These are phyloP conservation scores for Vaccinium macrocarpon DNA, from an alignment of 148 eudicot species.

Conservation along the genomic window DNA sequence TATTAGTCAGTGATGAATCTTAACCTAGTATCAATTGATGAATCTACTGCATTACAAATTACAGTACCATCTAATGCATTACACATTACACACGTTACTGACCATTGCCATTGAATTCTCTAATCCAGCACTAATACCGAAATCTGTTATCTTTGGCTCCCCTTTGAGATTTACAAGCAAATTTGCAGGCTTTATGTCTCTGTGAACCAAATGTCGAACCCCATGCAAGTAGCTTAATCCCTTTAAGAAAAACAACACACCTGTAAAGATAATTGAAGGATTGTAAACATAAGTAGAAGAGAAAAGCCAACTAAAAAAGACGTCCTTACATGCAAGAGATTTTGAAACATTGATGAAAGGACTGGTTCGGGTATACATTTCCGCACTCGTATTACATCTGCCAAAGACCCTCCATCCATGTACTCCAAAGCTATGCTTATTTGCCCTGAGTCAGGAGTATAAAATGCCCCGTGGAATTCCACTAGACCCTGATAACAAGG, in stretches of 20 bases:
- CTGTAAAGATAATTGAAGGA: constrained; percentile 12
- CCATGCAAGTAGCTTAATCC: constrained; percentile 91
- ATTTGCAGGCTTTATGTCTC: constrained; percentile 98
- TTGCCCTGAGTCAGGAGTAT: constrained; percentile 93
- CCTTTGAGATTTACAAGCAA: constrained; percentile 93
- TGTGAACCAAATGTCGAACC: constrained; percentile 80
- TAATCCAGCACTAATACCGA: constrained; percentile 97
- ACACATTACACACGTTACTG: constrained; percentile 10
- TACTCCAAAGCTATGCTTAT: constrained; percentile 96
- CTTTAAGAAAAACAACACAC: constrained; percentile 33
- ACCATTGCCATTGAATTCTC: constrained; percentile 99
- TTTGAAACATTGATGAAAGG: constrained; percentile 74
- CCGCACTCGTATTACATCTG: constrained; percentile 58
- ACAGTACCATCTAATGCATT: not conserved
- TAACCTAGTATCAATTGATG: not conserved
- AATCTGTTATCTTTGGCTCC: constrained; percentile 96
- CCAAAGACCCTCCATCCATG: constrained; percentile 97
- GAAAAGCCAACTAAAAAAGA: not conserved
- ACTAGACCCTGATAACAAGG: constrained; percentile 89
- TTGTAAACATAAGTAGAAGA: constrained; percentile 3
- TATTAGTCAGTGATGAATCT: constrained; percentile 12
- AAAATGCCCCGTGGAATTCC: constrained; percentile 94
- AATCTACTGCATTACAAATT: not conserved
- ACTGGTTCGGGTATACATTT: constrained; percentile 77
- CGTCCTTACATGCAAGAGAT: constrained; percentile 58